Conservation (phyloP, 2,329 filamentous ascomycete species). For the Arthrobotrys conoides region DNA sequence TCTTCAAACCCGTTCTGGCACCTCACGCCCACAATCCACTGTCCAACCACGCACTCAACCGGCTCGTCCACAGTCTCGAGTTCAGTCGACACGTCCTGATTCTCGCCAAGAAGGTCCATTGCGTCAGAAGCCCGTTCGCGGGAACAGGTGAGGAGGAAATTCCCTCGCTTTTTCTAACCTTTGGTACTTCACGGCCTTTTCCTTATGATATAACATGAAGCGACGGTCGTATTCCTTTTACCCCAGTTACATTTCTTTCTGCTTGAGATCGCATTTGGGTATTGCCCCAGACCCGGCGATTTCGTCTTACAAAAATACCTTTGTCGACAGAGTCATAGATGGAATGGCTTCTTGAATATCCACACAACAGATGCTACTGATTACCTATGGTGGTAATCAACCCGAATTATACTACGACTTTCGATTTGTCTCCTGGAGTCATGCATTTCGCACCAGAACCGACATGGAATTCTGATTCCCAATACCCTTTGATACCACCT, state of each 20-base stretch:
- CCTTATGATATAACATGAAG: neutral
- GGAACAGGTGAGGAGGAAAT: slow-evolving; percentile 9
- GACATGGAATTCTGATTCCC: too few relatives aligned
- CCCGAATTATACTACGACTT: too few relatives aligned
- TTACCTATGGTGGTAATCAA: too few relatives aligned
- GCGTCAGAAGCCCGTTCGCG: slow-evolving; percentile 25
- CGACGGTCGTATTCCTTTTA: neutral
- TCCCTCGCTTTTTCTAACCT: neutral
- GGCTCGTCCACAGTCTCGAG: slow-evolving; percentile 18
- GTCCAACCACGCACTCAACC: slow-evolving; percentile 16
- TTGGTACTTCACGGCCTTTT: neutral
- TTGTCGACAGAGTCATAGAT: too few relatives aligned
- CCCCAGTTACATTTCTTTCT: neutral
- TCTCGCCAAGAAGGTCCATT: slow-evolving; percentile 18
- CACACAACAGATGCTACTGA: neutral
- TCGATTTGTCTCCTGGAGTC: too few relatives aligned
- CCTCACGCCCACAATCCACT: neutral
- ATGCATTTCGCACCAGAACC: too few relatives aligned
- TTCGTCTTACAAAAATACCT: too few relatives aligned
- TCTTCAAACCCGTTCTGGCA: slow-evolving; percentile 4
- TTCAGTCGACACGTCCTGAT: slow-evolving; percentile 14
- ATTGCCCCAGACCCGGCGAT: too few relatives aligned
- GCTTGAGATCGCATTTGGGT: too few relatives aligned
- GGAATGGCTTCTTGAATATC: neutral
- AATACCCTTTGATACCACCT: too few relatives aligned